phyloP scores from a whole-genome alignment of 768 basidiomycete species.

The Tubosaeta brunneosetosa region DNA sequence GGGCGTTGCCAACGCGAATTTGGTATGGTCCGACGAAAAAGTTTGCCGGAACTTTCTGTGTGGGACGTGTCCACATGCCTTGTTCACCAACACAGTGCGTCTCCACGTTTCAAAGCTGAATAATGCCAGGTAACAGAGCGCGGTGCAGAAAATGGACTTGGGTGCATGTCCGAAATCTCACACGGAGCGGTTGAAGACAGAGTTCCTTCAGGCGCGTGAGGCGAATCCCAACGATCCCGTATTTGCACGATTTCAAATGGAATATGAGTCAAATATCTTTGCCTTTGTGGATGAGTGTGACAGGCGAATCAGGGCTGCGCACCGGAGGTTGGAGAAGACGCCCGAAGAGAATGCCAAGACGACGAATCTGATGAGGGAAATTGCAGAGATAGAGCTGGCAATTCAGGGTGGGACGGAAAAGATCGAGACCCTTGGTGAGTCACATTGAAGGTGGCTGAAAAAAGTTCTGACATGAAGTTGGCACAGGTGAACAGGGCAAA shows the following conservation, averaged over 20 bases:
- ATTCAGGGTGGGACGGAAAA: constrained; percentile 99
- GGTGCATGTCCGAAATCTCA: constrained; percentile 97
- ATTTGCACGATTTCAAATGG: constrained; percentile 84
- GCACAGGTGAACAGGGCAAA: constrained; percentile 91
- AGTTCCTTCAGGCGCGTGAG: constrained; percentile 78
- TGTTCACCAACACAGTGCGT: constrained; percentile 96
- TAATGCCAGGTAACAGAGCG: not conserved
- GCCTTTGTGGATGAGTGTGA: constrained; percentile 98
- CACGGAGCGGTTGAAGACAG: constrained; percentile 87
- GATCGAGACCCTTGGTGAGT: constrained; percentile 85
- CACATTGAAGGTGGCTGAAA: constrained; percentile 6
- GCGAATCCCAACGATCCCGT: constrained; percentile 74
- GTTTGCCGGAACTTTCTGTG: constrained; percentile 98
- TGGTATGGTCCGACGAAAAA: constrained; percentile 94
- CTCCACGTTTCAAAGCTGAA: not conserved
- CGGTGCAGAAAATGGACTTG: constrained; percentile 89
- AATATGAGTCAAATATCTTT: constrained; percentile 94
- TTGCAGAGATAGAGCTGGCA: constrained; percentile 97
- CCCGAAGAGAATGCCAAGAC: constrained; percentile 99
- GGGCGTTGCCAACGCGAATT: constrained; percentile 90
- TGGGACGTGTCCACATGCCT: constrained; percentile 95
- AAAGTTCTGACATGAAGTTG: constrained; percentile 3
- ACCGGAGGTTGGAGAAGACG: constrained; percentile 95
- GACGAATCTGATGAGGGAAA: constrained; percentile 98
- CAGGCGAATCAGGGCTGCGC: constrained; percentile 88